A percentile compares a stretch with the other conserved stretches of the same genome.
Conservation (phyloP, 129 eudicot species). For the Artemisia tridentata region DNA sequence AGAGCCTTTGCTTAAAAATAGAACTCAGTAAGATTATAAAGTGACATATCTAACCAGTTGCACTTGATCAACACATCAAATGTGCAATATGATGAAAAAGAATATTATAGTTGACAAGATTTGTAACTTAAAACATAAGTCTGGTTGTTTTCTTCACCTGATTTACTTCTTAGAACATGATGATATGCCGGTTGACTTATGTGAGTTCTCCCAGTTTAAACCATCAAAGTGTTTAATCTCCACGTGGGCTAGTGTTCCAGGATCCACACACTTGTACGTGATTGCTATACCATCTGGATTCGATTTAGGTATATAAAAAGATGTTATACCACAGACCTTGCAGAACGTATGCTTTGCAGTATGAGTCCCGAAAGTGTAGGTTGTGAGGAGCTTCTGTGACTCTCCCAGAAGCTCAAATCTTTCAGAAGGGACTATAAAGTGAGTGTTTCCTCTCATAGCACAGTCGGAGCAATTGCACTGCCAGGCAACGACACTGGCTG, state of each 20-base stretch:
- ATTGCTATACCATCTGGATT: conserved; percentile 81
- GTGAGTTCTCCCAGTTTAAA: conserved; percentile 69
- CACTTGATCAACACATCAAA: too few species aligned
- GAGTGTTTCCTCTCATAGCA: conserved; percentile 84
- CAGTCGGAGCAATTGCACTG: conserved; percentile 78
- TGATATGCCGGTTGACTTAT: conserved; percentile 46
- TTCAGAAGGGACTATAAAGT: conserved; percentile 61
- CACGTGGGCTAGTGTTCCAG: conserved; percentile 69
- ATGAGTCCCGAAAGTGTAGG: conserved; percentile 84
- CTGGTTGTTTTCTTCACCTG: not conserved
- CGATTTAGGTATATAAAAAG: conserved; percentile 78
- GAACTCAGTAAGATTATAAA: too few species aligned
- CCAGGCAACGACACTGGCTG: conserved; percentile 66
- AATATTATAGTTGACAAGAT: too few species aligned
- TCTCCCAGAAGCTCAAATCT: conserved; percentile 56
- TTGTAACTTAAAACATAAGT: too few species aligned
- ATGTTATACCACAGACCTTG: conserved; percentile 82
- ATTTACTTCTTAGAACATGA: conserved; percentile 51
- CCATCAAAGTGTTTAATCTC: conserved; percentile 71
- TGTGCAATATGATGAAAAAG: too few species aligned
- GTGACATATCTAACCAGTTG: too few species aligned
- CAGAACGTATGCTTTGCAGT: conserved; percentile 87
- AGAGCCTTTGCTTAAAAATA: too few species aligned
- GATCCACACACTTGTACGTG: conserved; percentile 68
- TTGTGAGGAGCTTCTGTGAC: conserved; percentile 56